Evolutionary conservation across 2,329 filamentous ascomycete genomes (phyloP), one percentile per base, ranked within the genome.

Genomic region (Colletotrichum liriopes): DNA sequence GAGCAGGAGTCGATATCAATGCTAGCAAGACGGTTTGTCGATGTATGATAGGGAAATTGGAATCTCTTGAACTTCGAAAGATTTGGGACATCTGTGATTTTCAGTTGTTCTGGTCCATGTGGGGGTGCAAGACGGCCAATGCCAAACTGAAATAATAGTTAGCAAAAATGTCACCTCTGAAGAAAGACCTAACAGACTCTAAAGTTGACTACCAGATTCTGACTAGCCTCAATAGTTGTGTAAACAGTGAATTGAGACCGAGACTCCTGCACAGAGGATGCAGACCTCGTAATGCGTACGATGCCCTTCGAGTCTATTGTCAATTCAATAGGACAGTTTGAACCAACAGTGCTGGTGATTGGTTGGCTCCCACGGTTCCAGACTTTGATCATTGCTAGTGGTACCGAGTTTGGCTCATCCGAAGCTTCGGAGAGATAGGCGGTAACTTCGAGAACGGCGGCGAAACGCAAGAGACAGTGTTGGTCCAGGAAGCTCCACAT

Each of bases 41-140:
- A 49, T 51, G 18, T n/a, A 14, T 51, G 18, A 32, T 8, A 26
- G 5, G 59, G 23, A 29, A 51, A 62, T 11, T 18, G 9, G 37
- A 39, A 35, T n/a, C 18, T 37, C 29, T 12, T 16, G 29, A 49
- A 29, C 41, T 62, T 43, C 6, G 29, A 26, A 37, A 62, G 59
- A 18, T 43, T 62, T 41, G 43, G 59, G 18, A 62, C 32, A 49
- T 62, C 43, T 23, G 45, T n/a, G 29, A 62, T 62, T 37, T 51
- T 29, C 12, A 62, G 59, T 43, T 20, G 14, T 51, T 23, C 12
- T 18, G 9, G 29, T 51, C 43, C 14, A 18, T 8, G 20, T n/a
- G 32, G 32, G 43, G 43, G 3, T 49, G 45, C 18, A 23, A 62
- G 43, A 5, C 43, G 43, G 59, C 59, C 11, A n/a, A 62, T 37